Conservation (phyloP, 768 basidiomycete species). For the Mycena kentingensis region DNA sequence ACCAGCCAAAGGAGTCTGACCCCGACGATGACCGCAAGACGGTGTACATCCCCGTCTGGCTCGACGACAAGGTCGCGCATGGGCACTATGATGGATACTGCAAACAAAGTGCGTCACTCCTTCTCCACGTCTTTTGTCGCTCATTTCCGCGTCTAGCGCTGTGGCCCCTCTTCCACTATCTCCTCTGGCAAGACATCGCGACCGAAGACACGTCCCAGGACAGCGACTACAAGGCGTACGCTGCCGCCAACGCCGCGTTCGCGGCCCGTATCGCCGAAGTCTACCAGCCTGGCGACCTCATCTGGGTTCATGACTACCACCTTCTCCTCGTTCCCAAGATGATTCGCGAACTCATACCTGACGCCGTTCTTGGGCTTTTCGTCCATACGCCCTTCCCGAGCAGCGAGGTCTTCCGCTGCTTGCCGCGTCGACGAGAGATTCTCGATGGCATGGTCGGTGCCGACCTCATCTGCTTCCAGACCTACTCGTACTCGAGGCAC, state of each 20-base stretch:
- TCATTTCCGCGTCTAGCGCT: constrained; percentile 54
- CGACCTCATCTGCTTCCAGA: constrained; percentile 94
- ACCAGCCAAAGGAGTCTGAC: constrained; percentile 61
- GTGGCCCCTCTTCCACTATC: constrained; percentile 98
- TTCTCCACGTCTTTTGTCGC: constrained; percentile 7
- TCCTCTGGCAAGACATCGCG: constrained; percentile 96
- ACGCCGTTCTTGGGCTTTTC: constrained; percentile 84
- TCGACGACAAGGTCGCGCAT: constrained; percentile 85
- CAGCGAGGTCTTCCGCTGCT: constrained; percentile 92
- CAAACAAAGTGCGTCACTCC: constrained; percentile 78
- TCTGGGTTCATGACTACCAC: constrained; percentile 97
- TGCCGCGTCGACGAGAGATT: constrained; percentile 90
- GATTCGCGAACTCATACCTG: constrained; percentile 68
- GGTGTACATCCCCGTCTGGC: constrained; percentile 86
- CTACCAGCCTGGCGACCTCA: constrained; percentile 67
- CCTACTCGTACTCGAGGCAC: constrained; percentile 64
- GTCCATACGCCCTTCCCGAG: constrained; percentile 98
- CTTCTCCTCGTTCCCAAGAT: constrained; percentile 87
- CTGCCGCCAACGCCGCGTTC: constrained; percentile 82
- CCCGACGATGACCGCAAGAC: constrained; percentile 59
- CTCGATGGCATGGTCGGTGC: constrained; percentile 98
- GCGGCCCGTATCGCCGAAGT: constrained; percentile 43
- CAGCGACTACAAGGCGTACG: constrained; percentile 78
- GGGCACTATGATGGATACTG: constrained; percentile 98
- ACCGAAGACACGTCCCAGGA: constrained; percentile 87